phyloP scores from a whole-genome alignment of 495 filamentous ascomycete genomes.

The Tuber microsphaerosporum region DNA sequence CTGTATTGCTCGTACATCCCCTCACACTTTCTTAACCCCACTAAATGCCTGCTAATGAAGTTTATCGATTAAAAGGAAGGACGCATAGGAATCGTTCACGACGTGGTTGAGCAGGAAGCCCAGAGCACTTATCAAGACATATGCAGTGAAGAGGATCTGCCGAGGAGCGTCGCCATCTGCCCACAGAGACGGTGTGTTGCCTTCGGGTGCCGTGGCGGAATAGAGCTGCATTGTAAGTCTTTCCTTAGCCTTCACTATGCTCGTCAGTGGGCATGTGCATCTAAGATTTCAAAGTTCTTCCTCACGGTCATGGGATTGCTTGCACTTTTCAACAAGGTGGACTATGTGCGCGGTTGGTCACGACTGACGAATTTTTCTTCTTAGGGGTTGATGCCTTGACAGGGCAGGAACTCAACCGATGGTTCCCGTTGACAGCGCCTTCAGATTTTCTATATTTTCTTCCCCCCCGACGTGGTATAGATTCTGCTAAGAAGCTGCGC shows the following conservation, averaged over 20 bases:
- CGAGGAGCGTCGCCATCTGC: conserved; percentile 61
- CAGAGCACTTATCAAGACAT: conserved; percentile 51
- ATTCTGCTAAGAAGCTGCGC: conserved; percentile 54
- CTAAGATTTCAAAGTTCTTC: not conserved
- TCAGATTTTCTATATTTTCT: conserved; percentile 64
- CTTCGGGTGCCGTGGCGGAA: conserved; percentile 61
- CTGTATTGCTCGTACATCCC: conserved; percentile 49
- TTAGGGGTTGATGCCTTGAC: conserved; percentile 55
- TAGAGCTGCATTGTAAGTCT: conserved; percentile 59
- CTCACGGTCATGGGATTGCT: not conserved
- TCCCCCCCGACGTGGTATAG: conserved; percentile 51
- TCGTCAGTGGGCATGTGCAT: not conserved
- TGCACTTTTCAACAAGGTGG: not conserved
- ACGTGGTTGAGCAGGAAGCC: conserved; percentile 44
- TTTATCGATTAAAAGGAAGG: conserved; percentile 42
- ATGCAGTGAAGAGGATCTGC: conserved; percentile 60
- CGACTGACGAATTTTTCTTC: not conserved
- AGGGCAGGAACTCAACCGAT: conserved; percentile 54
- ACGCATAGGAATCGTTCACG: conserved; percentile 58
- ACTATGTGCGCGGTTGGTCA: not conserved
- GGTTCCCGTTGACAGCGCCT: conserved; percentile 61
- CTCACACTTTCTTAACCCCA: not conserved
- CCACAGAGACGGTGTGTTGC: conserved; percentile 62
- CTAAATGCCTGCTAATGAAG: conserved; percentile 1
- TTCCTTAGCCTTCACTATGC: too few relatives aligned